Percentiles rank a stretch among this genome's conserved stretches.
Conservation (phyloP, 192 early-diverging fungal genomes). For the Rhizophagus clarus region DNA sequence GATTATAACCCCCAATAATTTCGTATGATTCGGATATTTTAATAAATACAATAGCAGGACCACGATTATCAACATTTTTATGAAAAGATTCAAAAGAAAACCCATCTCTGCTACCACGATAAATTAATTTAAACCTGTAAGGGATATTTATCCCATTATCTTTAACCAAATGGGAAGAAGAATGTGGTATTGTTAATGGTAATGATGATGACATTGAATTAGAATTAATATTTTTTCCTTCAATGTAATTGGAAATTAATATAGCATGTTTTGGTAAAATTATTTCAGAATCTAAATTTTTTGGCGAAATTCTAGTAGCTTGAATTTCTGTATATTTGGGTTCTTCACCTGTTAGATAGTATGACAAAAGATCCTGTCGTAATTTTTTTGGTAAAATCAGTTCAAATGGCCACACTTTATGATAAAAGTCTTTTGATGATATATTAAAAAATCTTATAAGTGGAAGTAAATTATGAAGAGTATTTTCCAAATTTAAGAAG, state of each 20-base stretch:
- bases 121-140: neutral
- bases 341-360: neutral
- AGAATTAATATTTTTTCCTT: neutral
- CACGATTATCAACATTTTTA: constrained; percentile 15
- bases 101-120: constrained; percentile 19
- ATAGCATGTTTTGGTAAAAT: constrained; percentile 11
- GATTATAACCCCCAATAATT: constrained; percentile 24
- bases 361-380: neutral
- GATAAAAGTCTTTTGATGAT: constrained; percentile 24
- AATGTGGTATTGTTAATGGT: neutral
- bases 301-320: neutral
- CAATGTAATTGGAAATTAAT: constrained; percentile 10
- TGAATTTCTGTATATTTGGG: neutral
- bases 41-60: neutral
- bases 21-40: neutral
- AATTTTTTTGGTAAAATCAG: neutral
- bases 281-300: constrained; percentile 3
- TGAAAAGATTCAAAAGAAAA: constrained; percentile 14
- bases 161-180: neutral
- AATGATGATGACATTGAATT: neutral
- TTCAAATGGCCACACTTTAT: constrained; percentile 23
- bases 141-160: neutral
- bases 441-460: neutral
- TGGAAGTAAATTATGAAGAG: constrained; percentile 3
- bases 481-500: neutral